Percentiles rank a stretch among this genome's conserved stretches.
Evolutionary conservation across 2,329 filamentous ascomycete species (phyloP).

Genomic region (Dothideomycetidae sp.): DNA sequence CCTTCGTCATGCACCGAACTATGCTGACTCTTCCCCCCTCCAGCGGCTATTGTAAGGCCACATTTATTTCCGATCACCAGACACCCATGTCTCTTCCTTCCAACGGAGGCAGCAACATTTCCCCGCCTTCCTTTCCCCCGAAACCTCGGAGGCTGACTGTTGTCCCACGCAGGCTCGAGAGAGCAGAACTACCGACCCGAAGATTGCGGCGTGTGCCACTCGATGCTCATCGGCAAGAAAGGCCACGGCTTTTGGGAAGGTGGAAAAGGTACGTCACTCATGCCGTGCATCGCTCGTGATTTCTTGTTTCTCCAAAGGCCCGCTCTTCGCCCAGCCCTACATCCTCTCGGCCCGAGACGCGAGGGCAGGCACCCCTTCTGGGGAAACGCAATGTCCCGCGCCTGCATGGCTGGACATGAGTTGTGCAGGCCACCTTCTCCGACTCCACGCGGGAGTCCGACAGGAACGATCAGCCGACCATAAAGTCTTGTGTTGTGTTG

Average conservation of each 20-base stretch:
- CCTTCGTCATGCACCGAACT: no score
- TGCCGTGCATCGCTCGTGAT: no score
- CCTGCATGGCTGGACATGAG: constrained; percentile 1
- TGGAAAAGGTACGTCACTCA: constrained; percentile 41
- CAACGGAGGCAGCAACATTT: no score
- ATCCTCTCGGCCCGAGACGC: no score
- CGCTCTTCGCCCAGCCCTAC: background rate
- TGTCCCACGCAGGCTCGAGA: constrained; percentile 53
- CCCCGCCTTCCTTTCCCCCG: constrained; percentile 1
- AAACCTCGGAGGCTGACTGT: constrained; percentile 15
- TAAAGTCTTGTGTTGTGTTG: no score
- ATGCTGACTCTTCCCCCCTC: constrained; percentile 5
- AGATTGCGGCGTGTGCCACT: constrained; percentile 59
- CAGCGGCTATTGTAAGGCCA: constrained; percentile 12
- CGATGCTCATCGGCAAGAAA: constrained; percentile 53
- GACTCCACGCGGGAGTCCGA: no score
- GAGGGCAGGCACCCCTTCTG: no score
- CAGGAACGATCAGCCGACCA: no score
- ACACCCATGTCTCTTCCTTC: no score
- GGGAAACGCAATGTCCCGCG: no score
- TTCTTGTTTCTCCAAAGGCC: no score
- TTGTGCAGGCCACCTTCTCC: no score
- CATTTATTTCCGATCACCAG: background rate
- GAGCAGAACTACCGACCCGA: constrained; percentile 70
- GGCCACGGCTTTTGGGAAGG: constrained; percentile 72